Evolutionary conservation across 2,329 filamentous ascomycete genomes (phyloP), one percentile per base, ranked within the genome.

Genomic region (Paecilomyces sp.): DNA sequence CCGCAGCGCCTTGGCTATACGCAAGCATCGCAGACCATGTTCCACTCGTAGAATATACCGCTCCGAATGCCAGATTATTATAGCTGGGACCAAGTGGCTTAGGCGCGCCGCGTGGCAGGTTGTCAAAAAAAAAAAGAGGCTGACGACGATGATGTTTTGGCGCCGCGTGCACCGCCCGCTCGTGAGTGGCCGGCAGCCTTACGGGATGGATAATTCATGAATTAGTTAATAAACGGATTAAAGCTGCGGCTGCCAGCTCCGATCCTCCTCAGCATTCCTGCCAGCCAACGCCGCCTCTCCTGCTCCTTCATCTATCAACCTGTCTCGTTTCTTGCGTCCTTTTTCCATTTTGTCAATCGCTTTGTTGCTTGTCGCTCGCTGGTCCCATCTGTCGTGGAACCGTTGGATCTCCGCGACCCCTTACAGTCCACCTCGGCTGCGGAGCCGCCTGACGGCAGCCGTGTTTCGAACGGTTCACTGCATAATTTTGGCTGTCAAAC

Each of bases 401-500:
- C 60, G 57, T 57, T 51, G 31, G 22, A 57, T 51, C 31, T 25
- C 53, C 33, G 57, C 61, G 36, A 57, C 53, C 59, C 28, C 53
- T 50, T 54, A 56, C 56, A 28, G 25, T 28, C 25, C 25, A 59
- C 58, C 63, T 54, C n/a, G 11, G 36, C 36, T 41, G 36, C 36
- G 36, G 36, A 41, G 36, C 41, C 41, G 41, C n/a, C 41, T 47
- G 41, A 47, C 41, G n/a, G 13, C 7, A n/a, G 15, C 41, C 41
- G 41, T 47, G 41, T 47, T 47, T 47, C 41, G 41, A 47, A 18
- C 41, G 41, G 41, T 33, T n/a, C 41, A 9, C 41, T 47, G 41
- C 41, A 47, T 47, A 47, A 47, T 15, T 18, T 47, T 47, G 41
- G 41, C n/a, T 47, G 41, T 47, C 8, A 22, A 18, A 47, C 41